Percentiles rank a stretch among this genome's conserved stretches.
These are phyloP conservation scores for Tagetes patula DNA, from an alignment of 129 eudicot genomes.

Conservation along the genomic window DNA sequence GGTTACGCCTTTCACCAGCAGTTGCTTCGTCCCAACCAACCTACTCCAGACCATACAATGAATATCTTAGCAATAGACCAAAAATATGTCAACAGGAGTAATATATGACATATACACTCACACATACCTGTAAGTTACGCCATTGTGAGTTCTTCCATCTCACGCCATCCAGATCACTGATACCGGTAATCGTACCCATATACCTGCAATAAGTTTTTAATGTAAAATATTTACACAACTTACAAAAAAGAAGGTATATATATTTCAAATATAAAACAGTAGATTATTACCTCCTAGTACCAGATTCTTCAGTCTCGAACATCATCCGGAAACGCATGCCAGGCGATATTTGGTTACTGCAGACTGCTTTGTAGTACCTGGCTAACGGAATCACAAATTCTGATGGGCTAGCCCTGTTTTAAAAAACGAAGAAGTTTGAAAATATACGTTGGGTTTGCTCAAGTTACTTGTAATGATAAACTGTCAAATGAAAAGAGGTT, in stretches of 20 bases:
- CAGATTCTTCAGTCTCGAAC: constrained; percentile 98
- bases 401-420: constrained; percentile 93
- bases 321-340: constrained; percentile 99
- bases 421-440: background rate
- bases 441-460: background rate
- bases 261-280: background rate
- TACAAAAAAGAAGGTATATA: background rate
- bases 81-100: background rate
- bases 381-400: constrained; percentile 97
- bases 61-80: background rate
- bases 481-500: background rate
- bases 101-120: constrained; percentile 38
- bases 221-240: background rate
- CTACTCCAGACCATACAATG: constrained; percentile 35
- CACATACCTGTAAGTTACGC: constrained; percentile 85
- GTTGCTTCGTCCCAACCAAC: constrained; percentile 99
- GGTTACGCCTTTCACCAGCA: constrained; percentile 88
- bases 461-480: background rate
- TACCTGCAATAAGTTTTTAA: constrained; percentile 51
- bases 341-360: constrained; percentile 75
- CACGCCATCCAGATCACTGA: constrained; percentile 84
- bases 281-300: constrained; percentile 70
- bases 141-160: constrained; percentile 98
- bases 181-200: constrained; percentile 96
- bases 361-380: constrained; percentile 79